Evolutionary conservation across 1,139 yeast species (phyloP).

Genomic region (Diutina sp.): DNA sequence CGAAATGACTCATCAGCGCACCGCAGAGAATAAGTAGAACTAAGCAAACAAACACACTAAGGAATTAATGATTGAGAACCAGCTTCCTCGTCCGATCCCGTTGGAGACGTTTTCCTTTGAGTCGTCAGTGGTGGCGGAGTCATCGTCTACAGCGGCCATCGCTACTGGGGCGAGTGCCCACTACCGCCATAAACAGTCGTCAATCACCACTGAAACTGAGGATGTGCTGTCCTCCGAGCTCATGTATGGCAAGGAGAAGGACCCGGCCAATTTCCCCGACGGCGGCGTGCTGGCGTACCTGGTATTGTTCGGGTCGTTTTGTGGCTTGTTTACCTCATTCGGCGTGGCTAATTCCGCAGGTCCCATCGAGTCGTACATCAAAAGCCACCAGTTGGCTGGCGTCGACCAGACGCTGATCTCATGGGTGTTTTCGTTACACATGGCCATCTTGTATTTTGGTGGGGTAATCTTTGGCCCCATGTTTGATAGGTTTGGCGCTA

Average conservation of each 20-base stretch:
- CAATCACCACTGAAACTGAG: neutral
- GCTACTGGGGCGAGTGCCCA: too few species aligned
- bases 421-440: constrained; percentile 52
- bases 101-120: too few species aligned
- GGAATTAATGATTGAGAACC: too few species aligned
- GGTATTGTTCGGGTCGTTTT: neutral
- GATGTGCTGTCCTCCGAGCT: neutral
- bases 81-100: too few species aligned
- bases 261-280: constrained; percentile 1
- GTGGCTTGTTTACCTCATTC: constrained; percentile 1
- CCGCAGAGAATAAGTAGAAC: too few species aligned
- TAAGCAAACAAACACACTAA: too few species aligned
- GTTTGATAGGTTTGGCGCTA: constrained; percentile 45
- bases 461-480: constrained; percentile 51
- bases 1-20: too few species aligned
- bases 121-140: too few species aligned
- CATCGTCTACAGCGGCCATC: too few species aligned
- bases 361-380: constrained; percentile 7
- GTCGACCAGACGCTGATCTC: constrained; percentile 14
- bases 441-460: constrained; percentile 43
- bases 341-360: constrained; percentile 7
- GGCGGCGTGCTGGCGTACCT: neutral
- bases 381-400: constrained; percentile 5
- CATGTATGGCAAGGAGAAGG: constrained; percentile 4
- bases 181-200: too few species aligned